Evolutionary conservation across 2,329 filamentous ascomycete genomes (phyloP).

Genomic region (Cladophialophora carrionii): DNA sequence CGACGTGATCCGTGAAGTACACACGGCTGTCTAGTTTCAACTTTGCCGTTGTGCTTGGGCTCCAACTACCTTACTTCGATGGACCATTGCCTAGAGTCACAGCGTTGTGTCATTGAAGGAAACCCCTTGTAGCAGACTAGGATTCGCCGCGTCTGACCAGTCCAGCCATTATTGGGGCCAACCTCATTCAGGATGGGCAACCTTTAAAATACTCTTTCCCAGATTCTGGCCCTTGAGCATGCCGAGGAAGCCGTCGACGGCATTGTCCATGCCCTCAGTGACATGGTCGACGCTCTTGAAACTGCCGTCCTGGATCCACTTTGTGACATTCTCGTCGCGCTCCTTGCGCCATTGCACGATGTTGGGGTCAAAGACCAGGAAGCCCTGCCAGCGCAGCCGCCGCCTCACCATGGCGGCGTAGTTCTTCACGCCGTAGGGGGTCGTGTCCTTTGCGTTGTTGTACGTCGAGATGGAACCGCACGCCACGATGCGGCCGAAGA

Average conservation of each 20-base stretch:
- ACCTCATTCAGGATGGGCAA: conserved; percentile 40
- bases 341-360: conserved; percentile 66
- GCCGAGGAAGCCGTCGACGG: conserved; percentile 67
- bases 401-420: conserved; percentile 63
- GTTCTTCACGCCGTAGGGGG: conserved; percentile 66
- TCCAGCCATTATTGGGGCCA: not conserved
- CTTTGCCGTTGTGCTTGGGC: not conserved
- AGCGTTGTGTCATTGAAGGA: not conserved
- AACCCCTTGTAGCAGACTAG: not conserved
- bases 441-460: conserved; percentile 48
- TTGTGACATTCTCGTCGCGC: conserved; percentile 70
- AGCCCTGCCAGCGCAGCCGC: conserved; percentile 66
- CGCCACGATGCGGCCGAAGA: conserved; percentile 59
- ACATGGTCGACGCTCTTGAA: conserved; percentile 68
- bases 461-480: conserved; percentile 70
- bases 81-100: not conserved
- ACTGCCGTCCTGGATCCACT: conserved; percentile 70
- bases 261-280: conserved; percentile 72
- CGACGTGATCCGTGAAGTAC: not conserved
- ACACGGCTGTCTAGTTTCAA: not conserved
- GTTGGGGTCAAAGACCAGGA: conserved; percentile 65
- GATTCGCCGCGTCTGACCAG: not conserved
- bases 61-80: not conserved
- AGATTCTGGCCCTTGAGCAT: conserved; percentile 77
- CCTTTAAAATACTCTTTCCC: conserved; percentile 74